Conservation (phyloP, 139 green algal genomes). For the Coccomyxa sp. region DNA sequence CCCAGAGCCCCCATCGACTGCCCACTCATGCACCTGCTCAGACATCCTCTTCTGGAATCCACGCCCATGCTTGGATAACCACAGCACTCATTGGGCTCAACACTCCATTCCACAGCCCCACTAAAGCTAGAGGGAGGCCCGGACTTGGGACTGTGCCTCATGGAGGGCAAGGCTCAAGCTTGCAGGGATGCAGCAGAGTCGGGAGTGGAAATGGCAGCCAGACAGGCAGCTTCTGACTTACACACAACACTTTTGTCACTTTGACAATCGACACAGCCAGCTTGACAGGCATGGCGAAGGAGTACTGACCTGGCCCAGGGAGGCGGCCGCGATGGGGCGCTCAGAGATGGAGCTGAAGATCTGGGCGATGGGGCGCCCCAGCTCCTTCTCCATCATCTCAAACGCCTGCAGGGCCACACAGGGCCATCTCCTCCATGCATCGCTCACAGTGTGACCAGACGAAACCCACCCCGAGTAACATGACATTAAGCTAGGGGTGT, state of each 20-base stretch:
- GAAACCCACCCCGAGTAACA: background rate
- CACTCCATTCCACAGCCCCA: no score
- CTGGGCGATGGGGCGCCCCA: conserved; percentile 73
- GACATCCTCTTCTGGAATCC: no score
- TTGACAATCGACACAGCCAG: background rate
- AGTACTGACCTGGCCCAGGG: conserved; percentile 78
- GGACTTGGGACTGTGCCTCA: background rate
- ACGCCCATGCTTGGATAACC: no score
- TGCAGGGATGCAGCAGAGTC: background rate
- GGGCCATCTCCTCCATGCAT: background rate
- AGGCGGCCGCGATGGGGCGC: conserved; percentile 86
- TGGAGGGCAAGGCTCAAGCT: background rate
- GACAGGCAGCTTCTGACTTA: background rate
- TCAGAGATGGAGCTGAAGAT: conserved; percentile 87
- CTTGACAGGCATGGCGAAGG: background rate
- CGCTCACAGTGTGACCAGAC: background rate
- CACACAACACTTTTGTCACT: conserved; percentile 3
- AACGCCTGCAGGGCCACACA: conserved; percentile 41
- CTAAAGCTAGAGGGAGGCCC: background rate
- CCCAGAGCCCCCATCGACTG: background rate
- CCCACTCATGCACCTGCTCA: background rate
- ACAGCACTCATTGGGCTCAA: no score
- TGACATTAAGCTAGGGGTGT: background rate
- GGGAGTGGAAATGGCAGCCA: no score
- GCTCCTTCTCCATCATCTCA: conserved; percentile 83